Evolutionary conservation across 2,329 filamentous ascomycete species (phyloP).

Genomic region (Sphaceloma murrayae): DNA sequence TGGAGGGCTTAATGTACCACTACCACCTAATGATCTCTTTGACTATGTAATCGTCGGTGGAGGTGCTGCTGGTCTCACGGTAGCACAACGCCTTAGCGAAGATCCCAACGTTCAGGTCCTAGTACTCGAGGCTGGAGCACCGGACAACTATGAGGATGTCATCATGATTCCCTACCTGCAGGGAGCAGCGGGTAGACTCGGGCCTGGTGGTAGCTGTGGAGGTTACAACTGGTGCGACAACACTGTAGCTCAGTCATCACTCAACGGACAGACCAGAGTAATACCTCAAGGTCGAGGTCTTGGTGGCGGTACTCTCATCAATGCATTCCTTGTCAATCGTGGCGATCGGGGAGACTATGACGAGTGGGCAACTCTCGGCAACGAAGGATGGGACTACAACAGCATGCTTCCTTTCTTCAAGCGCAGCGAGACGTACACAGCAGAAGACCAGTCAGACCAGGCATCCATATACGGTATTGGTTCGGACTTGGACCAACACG

Average conservation of each 20-base stretch:
- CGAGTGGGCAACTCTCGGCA: constrained; percentile 49
- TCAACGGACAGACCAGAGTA: constrained; percentile 23
- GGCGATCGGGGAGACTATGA: constrained; percentile 44
- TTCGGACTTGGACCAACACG: constrained; percentile 36
- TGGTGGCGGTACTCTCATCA: constrained; percentile 29
- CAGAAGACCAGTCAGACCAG: constrained; percentile 27
- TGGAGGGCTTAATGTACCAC: constrained; percentile 18
- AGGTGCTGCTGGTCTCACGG: constrained; percentile 26
- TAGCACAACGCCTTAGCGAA: constrained; percentile 26
- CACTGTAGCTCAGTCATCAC: constrained; percentile 23
- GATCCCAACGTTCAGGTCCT: constrained; percentile 25
- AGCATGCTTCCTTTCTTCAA: constrained; percentile 33
- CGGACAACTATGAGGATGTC: constrained; percentile 21
- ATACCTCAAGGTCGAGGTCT: constrained; percentile 26
- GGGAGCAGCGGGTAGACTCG: constrained; percentile 17
- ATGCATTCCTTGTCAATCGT: constrained; percentile 30
- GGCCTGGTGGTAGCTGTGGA: constrained; percentile 18
- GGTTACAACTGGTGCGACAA: constrained; percentile 19
- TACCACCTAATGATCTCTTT: constrained; percentile 18
- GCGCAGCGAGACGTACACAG: constrained; percentile 26
- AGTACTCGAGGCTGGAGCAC: constrained; percentile 26
- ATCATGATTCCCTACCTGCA: constrained; percentile 20
- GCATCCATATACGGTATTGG: constrained; percentile 31
- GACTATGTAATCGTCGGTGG: constrained; percentile 27
- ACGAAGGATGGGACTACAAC: constrained; percentile 50